phyloP scores from a whole-genome alignment of 306 rosid genomes.

The Urtica urens region DNA sequence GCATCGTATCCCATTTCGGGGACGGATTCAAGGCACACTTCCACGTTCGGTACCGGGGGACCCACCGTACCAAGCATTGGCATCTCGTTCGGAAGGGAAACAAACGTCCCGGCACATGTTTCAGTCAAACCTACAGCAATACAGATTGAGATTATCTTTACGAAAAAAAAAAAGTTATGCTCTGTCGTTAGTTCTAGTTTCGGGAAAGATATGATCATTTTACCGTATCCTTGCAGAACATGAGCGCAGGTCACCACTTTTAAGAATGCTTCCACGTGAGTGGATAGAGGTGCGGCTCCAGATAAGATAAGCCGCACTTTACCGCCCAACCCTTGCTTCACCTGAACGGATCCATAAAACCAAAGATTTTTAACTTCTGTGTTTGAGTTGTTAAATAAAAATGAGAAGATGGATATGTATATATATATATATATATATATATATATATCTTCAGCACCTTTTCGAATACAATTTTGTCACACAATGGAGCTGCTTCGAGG shows the following conservation, averaged over 20 bases:
- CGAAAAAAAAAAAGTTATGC: conserved; percentile 6
- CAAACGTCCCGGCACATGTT: conserved; percentile 95
- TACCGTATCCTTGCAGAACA: conserved; percentile 98
- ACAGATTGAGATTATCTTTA: conserved; percentile 20
- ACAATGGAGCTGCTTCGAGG: conserved; percentile 48
- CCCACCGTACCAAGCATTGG: conserved; percentile 91
- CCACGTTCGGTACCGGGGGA: conserved; percentile 95
- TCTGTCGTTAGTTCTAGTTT: too few species aligned
- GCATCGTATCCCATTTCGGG: conserved; percentile 97
- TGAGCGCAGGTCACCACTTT: conserved; percentile 87
- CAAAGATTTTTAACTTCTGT: too few species aligned
- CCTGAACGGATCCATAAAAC: conserved; percentile 37
- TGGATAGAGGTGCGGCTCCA: conserved; percentile 90
- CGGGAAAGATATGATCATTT: too few species aligned
- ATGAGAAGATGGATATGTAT: not conserved
- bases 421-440: too few species aligned
- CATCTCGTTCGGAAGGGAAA: conserved; percentile 68
- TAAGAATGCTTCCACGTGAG: conserved; percentile 67
- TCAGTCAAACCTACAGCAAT: conserved; percentile 80
- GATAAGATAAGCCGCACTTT: conserved; percentile 77
- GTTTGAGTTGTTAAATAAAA: too few species aligned
- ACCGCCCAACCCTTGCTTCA: conserved; percentile 91
- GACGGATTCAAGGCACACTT: conserved; percentile 80
- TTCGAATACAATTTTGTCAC: conserved; percentile 69
- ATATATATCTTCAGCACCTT: conserved; percentile 55